Evolutionary conservation across 2,329 filamentous ascomycete species (phyloP).

Genomic region (Exserohilum turcica): DNA sequence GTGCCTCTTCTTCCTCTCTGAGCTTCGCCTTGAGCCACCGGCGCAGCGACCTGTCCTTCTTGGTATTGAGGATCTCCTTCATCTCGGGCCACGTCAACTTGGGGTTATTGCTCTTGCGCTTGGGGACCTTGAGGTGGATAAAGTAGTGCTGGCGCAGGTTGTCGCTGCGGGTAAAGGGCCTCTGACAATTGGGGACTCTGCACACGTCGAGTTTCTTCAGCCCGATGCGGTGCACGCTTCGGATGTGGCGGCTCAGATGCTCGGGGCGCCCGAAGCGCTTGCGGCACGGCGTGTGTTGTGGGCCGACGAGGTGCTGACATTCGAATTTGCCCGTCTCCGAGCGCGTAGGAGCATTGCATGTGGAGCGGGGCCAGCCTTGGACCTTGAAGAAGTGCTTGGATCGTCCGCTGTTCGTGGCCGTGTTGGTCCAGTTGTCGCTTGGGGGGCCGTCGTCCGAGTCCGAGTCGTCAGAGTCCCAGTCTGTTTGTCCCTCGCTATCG

Average conservation of each 20-base stretch:
- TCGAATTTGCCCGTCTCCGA: constrained; percentile 14
- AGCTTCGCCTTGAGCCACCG: constrained; percentile 19
- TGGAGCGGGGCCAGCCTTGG: constrained; percentile 16
- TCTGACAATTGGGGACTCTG: constrained; percentile 19
- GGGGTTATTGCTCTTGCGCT: constrained; percentile 22
- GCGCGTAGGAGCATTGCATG: constrained; percentile 1
- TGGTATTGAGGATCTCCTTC: constrained; percentile 23
- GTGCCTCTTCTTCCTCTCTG: neutral
- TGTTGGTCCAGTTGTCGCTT: neutral
- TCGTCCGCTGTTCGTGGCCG: neutral
- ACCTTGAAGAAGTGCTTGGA: constrained; percentile 13
- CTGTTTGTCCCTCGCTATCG: constrained; percentile 1
- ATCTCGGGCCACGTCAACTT: constrained; percentile 24
- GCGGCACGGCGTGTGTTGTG: constrained; percentile 5
- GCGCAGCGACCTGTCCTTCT: constrained; percentile 21
- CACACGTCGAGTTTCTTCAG: neutral
- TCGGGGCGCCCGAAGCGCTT: constrained; percentile 25
- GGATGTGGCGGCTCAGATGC: constrained; percentile 31
- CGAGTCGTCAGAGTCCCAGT: neutral
- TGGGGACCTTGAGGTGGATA: constrained; percentile 29
- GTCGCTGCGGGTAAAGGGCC: constrained; percentile 27
- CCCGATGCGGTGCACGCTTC: constrained; percentile 19
- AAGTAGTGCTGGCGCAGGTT: constrained; percentile 34
- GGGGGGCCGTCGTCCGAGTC: neutral
- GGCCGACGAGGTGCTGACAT: constrained; percentile 4